Base-by-base conservation (phyloP, 129 eudicot genomes). In the Scalesia atractyloides region DNA sequence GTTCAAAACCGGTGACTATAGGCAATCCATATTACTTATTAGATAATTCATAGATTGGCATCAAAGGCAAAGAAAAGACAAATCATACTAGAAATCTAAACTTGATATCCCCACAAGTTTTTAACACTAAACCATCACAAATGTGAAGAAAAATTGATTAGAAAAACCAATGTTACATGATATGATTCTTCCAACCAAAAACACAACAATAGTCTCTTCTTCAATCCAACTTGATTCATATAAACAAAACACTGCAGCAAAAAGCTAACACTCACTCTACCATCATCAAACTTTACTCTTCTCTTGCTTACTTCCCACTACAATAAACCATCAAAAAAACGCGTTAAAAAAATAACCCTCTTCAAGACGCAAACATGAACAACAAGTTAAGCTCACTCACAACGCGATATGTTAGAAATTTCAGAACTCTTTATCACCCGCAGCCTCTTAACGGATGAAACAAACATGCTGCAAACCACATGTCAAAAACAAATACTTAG, bases 371-470 rank as follows among this genome's bases (percentile, higher is more conserved):
- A 18, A 56, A 37, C 58, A 39, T 4, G 36, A 12, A 10, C 41
- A 18, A 59, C 2, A 0, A 0, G 10, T 30, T 13, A 3, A 26
- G 22, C 15, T 61, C 37, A 67, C 98, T 84, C 77, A 94, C 98
- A 66, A 88, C 99, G 63, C 60, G 76, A 44, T 57, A 90, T 78
- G 73, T 57, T 79, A 47, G 96, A 77, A 22, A 95, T 86, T 13
- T 95, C 96, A 33, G 97, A 84, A 83, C 84, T 95, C 74, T 86
- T 90, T 83, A 95, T 74, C 43, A 95, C 96, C 4, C 97, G 97
- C 61, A 90, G 84, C 85, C 99, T 86, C 86, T 95, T 95, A 60
- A 95, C 97, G 0, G 91, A 80, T 0, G 91, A 84, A 44, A 95
- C 89, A 72, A 95, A 95, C 99, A 95, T 95, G 84, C 97, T 95